Percentiles rank a stretch among this genome's conserved stretches.
Evolutionary conservation across 2,329 filamentous ascomycete genomes (phyloP).

Genomic region (Colletotrichum chlorophyti): DNA sequence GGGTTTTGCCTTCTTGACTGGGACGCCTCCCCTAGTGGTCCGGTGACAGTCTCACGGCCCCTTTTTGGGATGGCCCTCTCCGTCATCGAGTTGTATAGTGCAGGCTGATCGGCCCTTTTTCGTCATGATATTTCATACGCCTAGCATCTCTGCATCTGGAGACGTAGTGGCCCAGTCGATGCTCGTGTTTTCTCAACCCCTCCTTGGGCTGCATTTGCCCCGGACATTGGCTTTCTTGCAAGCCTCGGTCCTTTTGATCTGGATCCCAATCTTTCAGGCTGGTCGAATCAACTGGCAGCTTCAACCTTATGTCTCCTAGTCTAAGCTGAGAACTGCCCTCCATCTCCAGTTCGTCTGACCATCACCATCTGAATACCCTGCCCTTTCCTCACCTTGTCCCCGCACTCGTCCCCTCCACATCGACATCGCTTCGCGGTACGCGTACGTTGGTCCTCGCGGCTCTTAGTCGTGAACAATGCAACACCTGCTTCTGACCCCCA

Average conservation of each 20-base stretch:
- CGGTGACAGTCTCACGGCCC: not conserved
- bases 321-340: slow-evolving; percentile 1
- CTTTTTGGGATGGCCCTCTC: not conserved
- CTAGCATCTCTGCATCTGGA: not conserved
- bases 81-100: slow-evolving; percentile 13
- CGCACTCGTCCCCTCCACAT: not conserved
- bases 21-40: too few species aligned
- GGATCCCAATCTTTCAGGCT: not conserved
- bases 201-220: slow-evolving; percentile 1
- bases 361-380: not conserved
- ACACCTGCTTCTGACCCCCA: slow-evolving; percentile 4
- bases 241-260: not conserved
- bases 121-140: slow-evolving; percentile 17
- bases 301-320: not conserved
- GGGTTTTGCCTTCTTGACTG: too few species aligned
- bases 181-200: not conserved
- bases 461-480: not conserved
- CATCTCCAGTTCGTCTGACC: slow-evolving; percentile 10
- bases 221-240: not conserved
- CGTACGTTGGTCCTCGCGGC: not conserved
- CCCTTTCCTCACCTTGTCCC: not conserved
- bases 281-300: not conserved
- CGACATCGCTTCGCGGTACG: not conserved
- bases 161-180: not conserved
- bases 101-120: slow-evolving; percentile 22